phyloP scores from a whole-genome alignment of 805 yeast species.

The Cyberlindnera sargentensis region DNA sequence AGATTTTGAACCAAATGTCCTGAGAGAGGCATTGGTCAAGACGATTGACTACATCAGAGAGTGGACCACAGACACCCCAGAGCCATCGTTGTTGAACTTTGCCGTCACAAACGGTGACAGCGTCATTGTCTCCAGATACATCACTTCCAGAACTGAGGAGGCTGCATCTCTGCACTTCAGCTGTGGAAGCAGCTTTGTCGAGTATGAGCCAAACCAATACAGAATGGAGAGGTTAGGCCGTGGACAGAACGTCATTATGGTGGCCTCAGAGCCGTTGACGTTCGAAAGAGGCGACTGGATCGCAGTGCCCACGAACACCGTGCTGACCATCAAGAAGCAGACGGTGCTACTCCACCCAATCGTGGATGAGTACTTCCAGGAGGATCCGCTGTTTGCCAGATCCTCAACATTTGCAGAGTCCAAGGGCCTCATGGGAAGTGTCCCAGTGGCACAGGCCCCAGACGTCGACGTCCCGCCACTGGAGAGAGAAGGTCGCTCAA shows the following conservation, averaged over 20 bases:
- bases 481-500: constrained; percentile 65
- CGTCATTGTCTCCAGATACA: constrained; percentile 82
- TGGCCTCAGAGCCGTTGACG: constrained; percentile 93
- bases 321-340: constrained; percentile 73
- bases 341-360: constrained; percentile 90
- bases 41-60: constrained; percentile 71
- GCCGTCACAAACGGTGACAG: constrained; percentile 92
- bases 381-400: constrained; percentile 60
- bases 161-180: constrained; percentile 95
- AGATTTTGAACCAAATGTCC: constrained; percentile 43
- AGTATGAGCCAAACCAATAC: constrained; percentile 85
- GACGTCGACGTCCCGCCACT: constrained; percentile 63
- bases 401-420: constrained; percentile 78
- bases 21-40: constrained; percentile 62
- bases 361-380: constrained; percentile 78
- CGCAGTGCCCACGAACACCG: constrained; percentile 89
- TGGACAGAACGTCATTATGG: constrained; percentile 92
- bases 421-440: constrained; percentile 90
- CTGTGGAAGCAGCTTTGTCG: constrained; percentile 87
- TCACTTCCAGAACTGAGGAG: constrained; percentile 84
- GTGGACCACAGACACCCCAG: constrained; percentile 70
- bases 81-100: constrained; percentile 84
- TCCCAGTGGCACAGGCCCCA: constrained; percentile 55
- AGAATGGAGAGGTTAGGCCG: constrained; percentile 91
- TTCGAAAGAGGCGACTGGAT: constrained; percentile 98